Conservation (phyloP, 306 rosid genomes). For the Clitoria ternatea region DNA sequence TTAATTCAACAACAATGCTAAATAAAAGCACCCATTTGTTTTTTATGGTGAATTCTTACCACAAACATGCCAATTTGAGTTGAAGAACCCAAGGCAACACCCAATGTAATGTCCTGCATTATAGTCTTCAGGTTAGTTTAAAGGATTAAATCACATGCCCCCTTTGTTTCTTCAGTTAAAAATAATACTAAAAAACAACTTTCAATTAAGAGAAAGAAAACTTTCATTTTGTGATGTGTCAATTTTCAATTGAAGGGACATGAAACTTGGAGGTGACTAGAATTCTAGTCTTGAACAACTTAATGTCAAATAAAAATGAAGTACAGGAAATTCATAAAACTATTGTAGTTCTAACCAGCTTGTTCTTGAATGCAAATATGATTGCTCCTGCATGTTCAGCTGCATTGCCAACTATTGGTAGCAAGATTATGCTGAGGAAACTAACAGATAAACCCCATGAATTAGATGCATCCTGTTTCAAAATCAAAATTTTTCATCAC, state of each 20-base stretch:
- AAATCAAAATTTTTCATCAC: not conserved
- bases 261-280: not conserved
- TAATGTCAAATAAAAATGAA: too few relatives aligned
- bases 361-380: conserved; percentile 87
- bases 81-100: conserved; percentile 41
- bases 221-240: too few relatives aligned
- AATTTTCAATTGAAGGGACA: too few relatives aligned
- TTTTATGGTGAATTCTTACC: conserved; percentile 22
- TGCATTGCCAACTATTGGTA: conserved; percentile 92
- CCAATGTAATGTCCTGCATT: conserved; percentile 35
- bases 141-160: not conserved
- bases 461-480: conserved; percentile 67
- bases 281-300: not conserved
- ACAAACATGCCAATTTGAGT: conserved; percentile 47
- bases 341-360: conserved; percentile 46
- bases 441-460: conserved; percentile 92
- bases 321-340: not conserved
- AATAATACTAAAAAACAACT: too few relatives aligned
- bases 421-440: conserved; percentile 80
- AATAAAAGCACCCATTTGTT: not conserved
- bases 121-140: not conserved
- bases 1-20: not conserved
- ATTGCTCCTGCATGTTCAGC: conserved; percentile 95
- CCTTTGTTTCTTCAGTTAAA: not conserved
- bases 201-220: too few relatives aligned